Base-by-base conservation (phyloP, 495 filamentous ascomycete genomes). In the Polyplosphaeria fusca region DNA sequence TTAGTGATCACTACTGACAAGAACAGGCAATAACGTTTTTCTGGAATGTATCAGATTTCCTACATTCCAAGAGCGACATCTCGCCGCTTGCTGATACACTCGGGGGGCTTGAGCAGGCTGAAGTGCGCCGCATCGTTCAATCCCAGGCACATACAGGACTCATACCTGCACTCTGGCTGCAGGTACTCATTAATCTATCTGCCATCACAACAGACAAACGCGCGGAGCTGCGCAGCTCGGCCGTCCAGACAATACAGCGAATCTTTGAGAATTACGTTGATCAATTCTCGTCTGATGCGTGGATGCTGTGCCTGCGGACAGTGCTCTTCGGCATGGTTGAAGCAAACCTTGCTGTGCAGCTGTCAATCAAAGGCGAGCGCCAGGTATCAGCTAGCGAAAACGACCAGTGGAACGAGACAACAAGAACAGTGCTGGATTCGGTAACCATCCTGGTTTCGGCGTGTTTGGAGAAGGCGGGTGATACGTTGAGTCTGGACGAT, bases 231-330 rank as follows among this genome's bases (percentile, higher is more conserved):
- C 80, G 93, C 47, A 95, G 96, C 64, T 91, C 90, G 79, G 88
- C 91, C 4, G 84, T 97, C 27, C 91, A 95, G 67, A 96, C 91
- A 0, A 73, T 96, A 14, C 80, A 96, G 50, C 79, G 91, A 32
- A 96, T 97, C 47, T 90, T 97, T 59, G 88, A 94, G 71, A 90
- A 88, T 3, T 90, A 91, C 55, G 91, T 87, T 24, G 88, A 92
- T 63, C 83, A 85, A 45, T 77, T 97, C 12, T 83, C 80, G 11
- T 80, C 87, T 0, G 79, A 85, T 62, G 85, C 90, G 11, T 96
- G 91, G 92, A 83, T 82, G 28, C 75, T 91, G 43, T 95, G 89
- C 67, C 79, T 95, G 44, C 84, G 86, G 51, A 80, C 82, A 9
- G 85, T 95, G 5, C 76, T 95, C 7, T 89, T 92, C 64, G 79